A percentile compares a stretch with the other conserved stretches of the same genome.
Evolutionary conservation across 2,329 filamentous ascomycete genomes (phyloP).

Genomic region (Plenodomus biglobosus): DNA sequence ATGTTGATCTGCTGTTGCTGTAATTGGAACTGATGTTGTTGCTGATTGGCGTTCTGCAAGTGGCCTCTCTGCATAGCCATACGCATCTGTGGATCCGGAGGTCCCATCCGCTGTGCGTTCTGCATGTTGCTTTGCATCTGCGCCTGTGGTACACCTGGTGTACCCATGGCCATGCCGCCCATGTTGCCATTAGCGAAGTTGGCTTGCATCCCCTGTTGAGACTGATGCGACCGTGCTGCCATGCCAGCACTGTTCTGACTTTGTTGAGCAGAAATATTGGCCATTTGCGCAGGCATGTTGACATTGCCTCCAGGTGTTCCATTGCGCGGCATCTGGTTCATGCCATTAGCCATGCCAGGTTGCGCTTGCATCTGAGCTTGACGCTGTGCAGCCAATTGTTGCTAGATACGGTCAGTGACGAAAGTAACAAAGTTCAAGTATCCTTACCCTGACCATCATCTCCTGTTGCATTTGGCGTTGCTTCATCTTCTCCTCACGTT

Average conservation of each 20-base stretch:
- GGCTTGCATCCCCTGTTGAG: conserved; percentile 50
- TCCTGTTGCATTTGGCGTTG: conserved; percentile 62
- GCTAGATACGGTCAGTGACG: conserved; percentile 28
- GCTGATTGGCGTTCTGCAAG: conserved; percentile 22
- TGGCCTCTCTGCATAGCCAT: conserved; percentile 44
- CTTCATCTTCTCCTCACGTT: conserved; percentile 70
- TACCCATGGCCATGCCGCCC: conserved; percentile 56
- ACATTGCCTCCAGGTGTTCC: conserved; percentile 42
- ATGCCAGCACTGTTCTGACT: conserved; percentile 37
- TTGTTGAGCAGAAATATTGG: conserved; percentile 31
- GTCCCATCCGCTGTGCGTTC: conserved; percentile 60
- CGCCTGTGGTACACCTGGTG: conserved; percentile 65
- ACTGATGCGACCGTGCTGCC: conserved; percentile 37
- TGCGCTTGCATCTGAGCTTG: conserved; percentile 44
- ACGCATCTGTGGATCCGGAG: conserved; percentile 41
- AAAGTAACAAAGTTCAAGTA: neutral
- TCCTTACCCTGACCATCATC: conserved; percentile 49
- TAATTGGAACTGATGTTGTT: conserved; percentile 41
- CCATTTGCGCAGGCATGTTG: conserved; percentile 34
- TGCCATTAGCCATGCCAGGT: conserved; percentile 41
- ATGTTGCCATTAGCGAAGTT: conserved; percentile 53
- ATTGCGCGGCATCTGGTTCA: conserved; percentile 47
- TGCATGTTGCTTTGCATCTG: conserved; percentile 65
- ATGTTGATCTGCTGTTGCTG: conserved; percentile 45
- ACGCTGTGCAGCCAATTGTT: conserved; percentile 40